Conservation (phyloP, 2,329 filamentous ascomycete species). For the Arthroderma uncinatum region DNA sequence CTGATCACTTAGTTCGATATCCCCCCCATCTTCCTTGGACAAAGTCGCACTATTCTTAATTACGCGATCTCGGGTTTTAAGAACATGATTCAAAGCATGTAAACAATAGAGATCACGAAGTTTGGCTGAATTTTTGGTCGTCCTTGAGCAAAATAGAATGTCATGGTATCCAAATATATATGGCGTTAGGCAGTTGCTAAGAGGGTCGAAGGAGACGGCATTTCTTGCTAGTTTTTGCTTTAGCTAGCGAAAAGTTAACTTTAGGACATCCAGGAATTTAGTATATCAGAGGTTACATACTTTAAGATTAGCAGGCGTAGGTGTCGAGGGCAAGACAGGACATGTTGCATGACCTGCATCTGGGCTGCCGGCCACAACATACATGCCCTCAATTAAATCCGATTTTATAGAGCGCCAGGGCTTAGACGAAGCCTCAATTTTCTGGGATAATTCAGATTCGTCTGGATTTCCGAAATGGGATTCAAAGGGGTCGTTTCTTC, state of each 20-base stretch:
- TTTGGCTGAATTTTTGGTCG: constrained; percentile 53
- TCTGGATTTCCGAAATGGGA: constrained; percentile 63
- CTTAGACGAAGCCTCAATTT: constrained; percentile 37
- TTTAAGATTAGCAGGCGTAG: constrained; percentile 27
- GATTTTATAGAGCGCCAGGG: constrained; percentile 40
- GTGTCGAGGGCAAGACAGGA: constrained; percentile 16
- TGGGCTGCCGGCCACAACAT: constrained; percentile 23
- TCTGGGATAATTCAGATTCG: constrained; percentile 46
- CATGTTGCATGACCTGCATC: constrained; percentile 17
- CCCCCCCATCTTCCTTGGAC: constrained; percentile 52
- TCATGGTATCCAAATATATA: constrained; percentile 75
- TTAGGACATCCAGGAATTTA: neutral
- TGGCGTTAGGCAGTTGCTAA: constrained; percentile 56
- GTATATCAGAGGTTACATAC: constrained; percentile 21
- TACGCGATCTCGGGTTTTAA: constrained; percentile 84
- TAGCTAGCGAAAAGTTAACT: constrained; percentile 34
- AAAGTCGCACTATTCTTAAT: constrained; percentile 84
- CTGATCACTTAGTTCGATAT: constrained; percentile 75
- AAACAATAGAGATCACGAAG: constrained; percentile 64
- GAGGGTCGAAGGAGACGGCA: constrained; percentile 47
- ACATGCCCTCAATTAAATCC: constrained; percentile 24
- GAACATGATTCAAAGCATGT: constrained; percentile 81
- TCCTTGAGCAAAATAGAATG: constrained; percentile 63
- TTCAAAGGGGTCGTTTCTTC: constrained; percentile 60
- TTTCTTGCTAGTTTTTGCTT: constrained; percentile 57